Percentiles rank a stretch among this genome's conserved stretches.
These are phyloP conservation scores for Globisporangium acanthophoron DNA, from an alignment of 352 stramenopile species.

Conservation along the genomic window DNA sequence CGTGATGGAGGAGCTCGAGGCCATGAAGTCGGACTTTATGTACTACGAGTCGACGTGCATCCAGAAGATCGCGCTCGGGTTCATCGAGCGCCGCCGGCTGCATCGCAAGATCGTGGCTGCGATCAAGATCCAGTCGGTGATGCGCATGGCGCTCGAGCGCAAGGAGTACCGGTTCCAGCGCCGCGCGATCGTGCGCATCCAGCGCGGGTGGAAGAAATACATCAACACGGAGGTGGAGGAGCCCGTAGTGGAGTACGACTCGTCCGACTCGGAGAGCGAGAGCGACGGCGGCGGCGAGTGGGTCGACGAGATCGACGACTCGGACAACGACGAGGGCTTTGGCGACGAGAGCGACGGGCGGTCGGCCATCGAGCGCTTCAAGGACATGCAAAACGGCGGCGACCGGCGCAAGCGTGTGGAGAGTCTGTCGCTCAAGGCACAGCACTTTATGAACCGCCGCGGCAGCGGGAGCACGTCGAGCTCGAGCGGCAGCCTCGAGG, in stretches of 20 bases:
- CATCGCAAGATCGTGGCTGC: constrained; percentile 57
- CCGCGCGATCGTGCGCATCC: constrained; percentile 64
- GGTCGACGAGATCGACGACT: constrained; percentile 40
- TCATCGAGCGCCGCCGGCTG: constrained; percentile 70
- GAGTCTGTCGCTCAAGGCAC: constrained; percentile 59
- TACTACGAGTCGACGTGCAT: constrained; percentile 87
- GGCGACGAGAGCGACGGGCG: constrained; percentile 33
- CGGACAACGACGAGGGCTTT: constrained; percentile 49
- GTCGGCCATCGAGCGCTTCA: constrained; percentile 60
- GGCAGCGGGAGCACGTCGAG: constrained; percentile 53
- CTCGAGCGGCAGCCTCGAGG: constrained; percentile 62
- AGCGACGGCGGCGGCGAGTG: constrained; percentile 37
- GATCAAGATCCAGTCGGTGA: constrained; percentile 78
- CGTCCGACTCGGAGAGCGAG: constrained; percentile 32
- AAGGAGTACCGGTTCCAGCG: constrained; percentile 70
- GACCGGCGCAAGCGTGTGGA: constrained; percentile 62
- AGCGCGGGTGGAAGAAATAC: constrained; percentile 60
- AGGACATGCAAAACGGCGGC: constrained; percentile 47
- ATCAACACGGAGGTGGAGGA: constrained; percentile 22
- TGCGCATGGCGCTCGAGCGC: constrained; percentile 70
- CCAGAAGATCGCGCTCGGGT: constrained; percentile 76
- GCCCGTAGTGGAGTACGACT: constrained; percentile 15
- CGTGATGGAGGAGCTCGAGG: constrained; percentile 93
- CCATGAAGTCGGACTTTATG: constrained; percentile 90
- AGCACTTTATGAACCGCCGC: constrained; percentile 61